Evolutionary conservation across 192 early-diverging fungal species (phyloP).

Genomic region (Endogone sp.): DNA sequence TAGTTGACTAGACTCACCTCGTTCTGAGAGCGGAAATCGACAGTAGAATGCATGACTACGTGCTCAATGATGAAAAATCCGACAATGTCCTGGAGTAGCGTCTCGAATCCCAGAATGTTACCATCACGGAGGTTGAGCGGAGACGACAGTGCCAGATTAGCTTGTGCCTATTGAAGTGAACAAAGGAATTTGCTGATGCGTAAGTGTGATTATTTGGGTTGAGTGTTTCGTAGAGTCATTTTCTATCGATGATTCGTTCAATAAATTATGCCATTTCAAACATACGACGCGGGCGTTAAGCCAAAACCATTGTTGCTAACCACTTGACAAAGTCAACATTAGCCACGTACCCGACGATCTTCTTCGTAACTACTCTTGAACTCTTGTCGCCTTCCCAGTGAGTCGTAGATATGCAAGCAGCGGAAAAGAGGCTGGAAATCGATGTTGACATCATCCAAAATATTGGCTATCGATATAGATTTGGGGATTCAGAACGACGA

Average conservation of each 20-base stretch:
- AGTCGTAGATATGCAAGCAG: conserved; percentile 94
- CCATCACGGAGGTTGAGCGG: conserved; percentile 67
- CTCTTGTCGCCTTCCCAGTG: conserved; percentile 81
- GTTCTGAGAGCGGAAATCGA: conserved; percentile 81
- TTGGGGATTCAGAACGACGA: not conserved
- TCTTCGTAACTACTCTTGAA: conserved; percentile 88
- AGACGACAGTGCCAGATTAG: conserved; percentile 75
- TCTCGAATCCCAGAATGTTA: conserved; percentile 61
- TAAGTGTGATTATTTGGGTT: too few relatives aligned
- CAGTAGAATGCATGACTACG: conserved; percentile 80
- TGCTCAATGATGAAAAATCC: conserved; percentile 98
- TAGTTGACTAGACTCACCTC: conserved; percentile 44
- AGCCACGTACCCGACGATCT: conserved; percentile 64
- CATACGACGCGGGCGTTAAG: conserved; percentile 1
- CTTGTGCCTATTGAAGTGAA: conserved; percentile 75
- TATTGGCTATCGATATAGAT: conserved; percentile 55
- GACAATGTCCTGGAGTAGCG: conserved; percentile 83
- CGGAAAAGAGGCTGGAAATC: conserved; percentile 95
- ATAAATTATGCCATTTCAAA: too few relatives aligned
- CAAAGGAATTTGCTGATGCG: too few relatives aligned
- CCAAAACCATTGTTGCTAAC: not conserved
- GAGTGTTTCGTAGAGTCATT: not conserved
- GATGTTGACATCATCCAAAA: conserved; percentile 67
- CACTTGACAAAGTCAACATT: not conserved
- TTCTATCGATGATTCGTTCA: not conserved